These are phyloP conservation scores for Crucibulum laeve DNA, from an alignment of 768 basidiomycete species.

Conservation along the genomic window DNA sequence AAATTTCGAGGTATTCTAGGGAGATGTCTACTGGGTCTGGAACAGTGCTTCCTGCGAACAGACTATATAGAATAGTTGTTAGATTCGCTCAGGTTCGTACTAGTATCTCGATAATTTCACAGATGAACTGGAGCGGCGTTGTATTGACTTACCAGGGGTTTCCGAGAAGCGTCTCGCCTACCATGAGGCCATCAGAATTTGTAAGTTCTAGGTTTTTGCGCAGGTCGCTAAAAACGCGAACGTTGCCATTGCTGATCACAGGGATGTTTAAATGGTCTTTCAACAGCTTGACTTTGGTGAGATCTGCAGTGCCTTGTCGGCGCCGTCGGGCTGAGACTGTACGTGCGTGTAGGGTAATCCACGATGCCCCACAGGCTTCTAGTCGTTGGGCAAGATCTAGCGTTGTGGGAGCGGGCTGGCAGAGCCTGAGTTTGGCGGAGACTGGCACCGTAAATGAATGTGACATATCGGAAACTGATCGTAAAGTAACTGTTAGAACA, in stretches of 20 bases:
- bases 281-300: slow-evolving; percentile 52
- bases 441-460: slow-evolving; percentile 59
- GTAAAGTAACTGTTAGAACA: neutral
- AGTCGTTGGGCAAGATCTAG: slow-evolving; percentile 51
- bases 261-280: slow-evolving; percentile 49
- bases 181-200: slow-evolving; percentile 73
- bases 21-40: slow-evolving; percentile 66
- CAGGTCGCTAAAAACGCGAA: slow-evolving; percentile 56
- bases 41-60: slow-evolving; percentile 47
- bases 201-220: slow-evolving; percentile 48
- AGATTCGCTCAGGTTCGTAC: neutral
- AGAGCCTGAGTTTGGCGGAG: slow-evolving; percentile 59
- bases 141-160: slow-evolving; percentile 59
- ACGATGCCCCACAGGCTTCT: slow-evolving; percentile 63
- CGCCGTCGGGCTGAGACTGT: slow-evolving; percentile 67
- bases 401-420: slow-evolving; percentile 52
- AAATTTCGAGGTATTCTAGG: slow-evolving; percentile 65
- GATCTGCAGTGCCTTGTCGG: slow-evolving; percentile 68
- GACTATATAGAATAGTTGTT: slow-evolving; percentile 28
- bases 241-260: slow-evolving; percentile 79
- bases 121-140: too few relatives aligned
- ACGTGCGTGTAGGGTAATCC: slow-evolving; percentile 73
- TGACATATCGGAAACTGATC: slow-evolving; percentile 64
- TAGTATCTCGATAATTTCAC: too few relatives aligned
- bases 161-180: slow-evolving; percentile 70